Percentiles rank a stretch among this genome's conserved stretches.
phyloP scores from a whole-genome alignment of 352 stramenopile genomes.

The Phytophthora kernoviae region DNA sequence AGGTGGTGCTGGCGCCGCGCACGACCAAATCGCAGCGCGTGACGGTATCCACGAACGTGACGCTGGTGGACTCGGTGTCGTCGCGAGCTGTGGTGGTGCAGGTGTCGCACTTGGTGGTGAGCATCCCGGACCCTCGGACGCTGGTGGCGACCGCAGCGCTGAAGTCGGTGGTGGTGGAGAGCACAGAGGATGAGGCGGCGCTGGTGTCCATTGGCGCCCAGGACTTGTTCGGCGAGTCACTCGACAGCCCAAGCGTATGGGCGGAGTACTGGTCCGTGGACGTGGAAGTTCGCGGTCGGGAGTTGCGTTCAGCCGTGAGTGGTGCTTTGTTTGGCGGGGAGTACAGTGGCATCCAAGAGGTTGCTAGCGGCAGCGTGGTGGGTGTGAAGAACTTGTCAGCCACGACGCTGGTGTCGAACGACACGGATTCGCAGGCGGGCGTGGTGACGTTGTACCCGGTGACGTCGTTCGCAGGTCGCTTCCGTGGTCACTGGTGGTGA shows the following conservation, averaged over 20 bases:
- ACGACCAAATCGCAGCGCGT: neutral
- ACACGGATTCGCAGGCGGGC: neutral
- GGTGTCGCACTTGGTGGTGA: neutral
- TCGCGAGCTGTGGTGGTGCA: neutral
- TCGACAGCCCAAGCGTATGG: neutral
- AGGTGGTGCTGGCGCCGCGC: constrained; percentile 3
- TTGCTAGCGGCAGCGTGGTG: neutral
- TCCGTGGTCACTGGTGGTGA: too few relatives aligned
- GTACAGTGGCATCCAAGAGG: neutral
- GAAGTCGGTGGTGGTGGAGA: neutral
- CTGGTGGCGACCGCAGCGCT: neutral
- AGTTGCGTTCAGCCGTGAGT: neutral
- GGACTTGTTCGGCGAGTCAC: neutral
- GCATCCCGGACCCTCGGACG: neutral
- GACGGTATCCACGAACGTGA: neutral
- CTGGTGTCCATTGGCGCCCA: neutral
- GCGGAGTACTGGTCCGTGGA: neutral
- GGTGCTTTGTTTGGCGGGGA: neutral
- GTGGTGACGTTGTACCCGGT: neutral
- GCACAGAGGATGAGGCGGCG: neutral
- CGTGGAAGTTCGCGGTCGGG: neutral
- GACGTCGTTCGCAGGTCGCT: too few relatives aligned
- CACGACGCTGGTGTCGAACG: neutral
- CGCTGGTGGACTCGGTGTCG: constrained; percentile 2
- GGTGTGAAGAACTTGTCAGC: neutral